Percentiles rank a stretch among this genome's conserved stretches.
Evolutionary conservation across 2,329 filamentous ascomycete species (phyloP).

Genomic region (Fusarium graminum): DNA sequence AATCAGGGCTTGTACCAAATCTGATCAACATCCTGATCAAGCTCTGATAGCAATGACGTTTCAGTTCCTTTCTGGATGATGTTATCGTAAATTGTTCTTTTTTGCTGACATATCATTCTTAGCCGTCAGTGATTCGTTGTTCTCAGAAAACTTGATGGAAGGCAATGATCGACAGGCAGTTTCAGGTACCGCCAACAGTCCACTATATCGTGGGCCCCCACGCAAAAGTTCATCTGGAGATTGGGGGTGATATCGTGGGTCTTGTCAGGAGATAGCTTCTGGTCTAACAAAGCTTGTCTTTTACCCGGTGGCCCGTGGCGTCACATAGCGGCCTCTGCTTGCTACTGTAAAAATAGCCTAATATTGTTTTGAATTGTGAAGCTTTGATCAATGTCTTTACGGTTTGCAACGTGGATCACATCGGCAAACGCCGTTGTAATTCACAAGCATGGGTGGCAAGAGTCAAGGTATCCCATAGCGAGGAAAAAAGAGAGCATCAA

Average conservation of each 20-base stretch:
- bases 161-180: neutral
- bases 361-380: too few species aligned
- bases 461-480: too few species aligned
- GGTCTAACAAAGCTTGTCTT: slow-evolving; percentile 6
- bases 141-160: neutral
- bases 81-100: too few species aligned
- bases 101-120: too few species aligned
- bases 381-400: too few species aligned
- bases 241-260: neutral
- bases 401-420: too few species aligned
- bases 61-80: too few species aligned
- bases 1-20: neutral
- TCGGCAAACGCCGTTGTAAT: too few species aligned
- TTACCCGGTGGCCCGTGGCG: neutral
- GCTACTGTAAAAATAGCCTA: too few species aligned
- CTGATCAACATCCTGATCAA: neutral
- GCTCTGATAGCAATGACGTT: too few species aligned
- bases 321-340: neutral
- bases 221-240: neutral
- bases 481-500: too few species aligned
- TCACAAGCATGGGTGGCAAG: too few species aligned
- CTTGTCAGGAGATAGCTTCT: neutral
- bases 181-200: neutral
- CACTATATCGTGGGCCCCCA: neutral
- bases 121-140: neutral